Evolutionary conservation across 1,139 yeast species (phyloP), one percentile per base, ranked within the genome.

Genomic region (Diutina rugosa): DNA sequence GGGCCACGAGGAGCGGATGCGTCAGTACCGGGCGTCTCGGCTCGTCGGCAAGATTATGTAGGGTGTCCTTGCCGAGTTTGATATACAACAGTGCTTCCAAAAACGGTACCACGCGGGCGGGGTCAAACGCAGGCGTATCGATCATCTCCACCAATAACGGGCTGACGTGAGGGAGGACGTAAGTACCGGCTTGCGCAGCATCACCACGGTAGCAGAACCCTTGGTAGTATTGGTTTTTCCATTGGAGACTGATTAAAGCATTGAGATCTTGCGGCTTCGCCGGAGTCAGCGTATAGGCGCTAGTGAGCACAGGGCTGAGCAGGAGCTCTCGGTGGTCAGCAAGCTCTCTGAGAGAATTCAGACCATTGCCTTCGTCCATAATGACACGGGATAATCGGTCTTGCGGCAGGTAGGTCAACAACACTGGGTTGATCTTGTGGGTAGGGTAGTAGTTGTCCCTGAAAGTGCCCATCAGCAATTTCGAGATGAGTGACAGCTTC

Each of bases 391-490:
- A 62, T 7, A 74, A 66, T 4, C 65, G 64, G 4, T 28, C 47
- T 18, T 44, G 29, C 0, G 90, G 82, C 5, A 64, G 65, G 62
- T 74, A 85, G 28, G 79, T 79, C 61, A 84, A 76, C 55, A 85
- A 67, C 57, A 82, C 72, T 12, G 89, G 81, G 32, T 73, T 71
- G 67, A 72, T 78, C 65, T 69, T 77, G 35, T 71, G 73, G 1
- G 91, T 86, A 2, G 93, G 93, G 62, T 87, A 86, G 65, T 87
- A 83, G 5, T 82, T 80, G 53, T 78, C 84, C 41, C 75, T 70
- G 47, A 78, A 76, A 54, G 75, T 72, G 16, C 80, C 78, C 54
- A 79, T 73, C 29, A 72, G 65, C 26, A 83, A 63, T 57, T 81
- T 74, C 30, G 85, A 79, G n/a, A 79, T 73, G 28, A 76, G 68